Conservation (phyloP, 192 early-diverging fungal genomes). For the Backusella mclennaniae region DNA sequence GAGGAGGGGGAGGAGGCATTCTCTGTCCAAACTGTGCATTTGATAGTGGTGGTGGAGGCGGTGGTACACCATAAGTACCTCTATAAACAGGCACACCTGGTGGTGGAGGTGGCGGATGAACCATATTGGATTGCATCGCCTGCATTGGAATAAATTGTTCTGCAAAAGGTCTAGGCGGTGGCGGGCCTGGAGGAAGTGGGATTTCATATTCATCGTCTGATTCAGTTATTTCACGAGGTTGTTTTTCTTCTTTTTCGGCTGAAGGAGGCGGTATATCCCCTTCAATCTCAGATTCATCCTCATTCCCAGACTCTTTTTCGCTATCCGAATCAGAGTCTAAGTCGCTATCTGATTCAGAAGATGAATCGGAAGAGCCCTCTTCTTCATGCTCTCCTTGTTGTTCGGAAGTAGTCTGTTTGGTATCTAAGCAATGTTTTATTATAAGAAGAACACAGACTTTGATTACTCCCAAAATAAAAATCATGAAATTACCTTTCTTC, state of each 20-base stretch:
- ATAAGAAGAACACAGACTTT: background rate
- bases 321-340: slow-evolving; percentile 11
- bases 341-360: background rate
- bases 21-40: slow-evolving; percentile 14
- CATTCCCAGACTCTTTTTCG: background rate
- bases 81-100: background rate
- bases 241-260: background rate
- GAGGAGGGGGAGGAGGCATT: slow-evolving; percentile 21
- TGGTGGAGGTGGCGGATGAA: slow-evolving; percentile 21
- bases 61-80: background rate
- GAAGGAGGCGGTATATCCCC: slow-evolving; percentile 3
- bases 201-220: slow-evolving; percentile 32
- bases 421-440: background rate
- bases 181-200: slow-evolving; percentile 39
- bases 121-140: background rate
- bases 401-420: background rate
- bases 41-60: slow-evolving; percentile 19
- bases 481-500: slow-evolving; percentile 13
- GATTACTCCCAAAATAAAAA: background rate
- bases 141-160: slow-evolving; percentile 22
- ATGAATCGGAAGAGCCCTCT: slow-evolving; percentile 4
- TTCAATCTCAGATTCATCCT: background rate
- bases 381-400: background rate
- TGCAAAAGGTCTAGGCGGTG: slow-evolving; percentile 39
- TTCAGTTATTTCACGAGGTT: slow-evolving; percentile 11